phyloP scores from a whole-genome alignment of 495 filamentous ascomycete genomes.

The Haplographium delicatum region DNA sequence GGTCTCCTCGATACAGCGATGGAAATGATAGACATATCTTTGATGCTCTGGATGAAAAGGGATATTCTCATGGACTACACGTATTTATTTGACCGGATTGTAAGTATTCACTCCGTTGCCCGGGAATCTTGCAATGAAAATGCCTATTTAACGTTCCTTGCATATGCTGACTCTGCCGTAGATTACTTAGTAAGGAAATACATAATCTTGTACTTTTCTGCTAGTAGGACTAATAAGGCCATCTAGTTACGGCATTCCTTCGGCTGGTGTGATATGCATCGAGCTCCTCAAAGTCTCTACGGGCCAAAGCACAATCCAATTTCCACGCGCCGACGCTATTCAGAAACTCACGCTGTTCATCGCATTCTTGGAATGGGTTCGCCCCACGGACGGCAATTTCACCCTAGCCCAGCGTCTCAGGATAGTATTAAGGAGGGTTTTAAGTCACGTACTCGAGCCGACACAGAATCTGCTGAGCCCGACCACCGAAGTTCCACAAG shows the following conservation, averaged over 20 bases:
- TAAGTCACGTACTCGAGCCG: slow-evolving; percentile 22
- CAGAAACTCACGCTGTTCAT: slow-evolving; percentile 27
- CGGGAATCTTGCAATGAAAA: background rate
- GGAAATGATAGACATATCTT: slow-evolving; percentile 20
- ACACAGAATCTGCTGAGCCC: background rate
- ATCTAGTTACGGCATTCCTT: slow-evolving; percentile 21
- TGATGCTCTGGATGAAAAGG: slow-evolving; percentile 23
- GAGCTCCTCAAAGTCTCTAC: slow-evolving; percentile 19
- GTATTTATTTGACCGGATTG: slow-evolving; percentile 25
- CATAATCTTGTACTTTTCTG: background rate
- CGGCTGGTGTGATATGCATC: slow-evolving; percentile 22
- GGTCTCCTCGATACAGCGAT: slow-evolving; percentile 18
- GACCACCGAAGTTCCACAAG: slow-evolving; percentile 1
- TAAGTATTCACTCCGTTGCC: background rate
- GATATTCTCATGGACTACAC: slow-evolving; percentile 17
- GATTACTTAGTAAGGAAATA: no score
- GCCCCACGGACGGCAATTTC: slow-evolving; percentile 25
- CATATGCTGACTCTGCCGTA: no score
- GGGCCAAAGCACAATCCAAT: background rate
- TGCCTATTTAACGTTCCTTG: background rate
- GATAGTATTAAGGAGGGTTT: slow-evolving; percentile 16
- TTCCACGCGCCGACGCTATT: slow-evolving; percentile 21
- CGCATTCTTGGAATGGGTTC: slow-evolving; percentile 24
- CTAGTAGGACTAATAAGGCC: slow-evolving; percentile 1
- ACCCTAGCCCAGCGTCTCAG: slow-evolving; percentile 14